Base-by-base conservation (phyloP, 2,329 filamentous ascomycete genomes). In the Arthroderma sp. region DNA sequence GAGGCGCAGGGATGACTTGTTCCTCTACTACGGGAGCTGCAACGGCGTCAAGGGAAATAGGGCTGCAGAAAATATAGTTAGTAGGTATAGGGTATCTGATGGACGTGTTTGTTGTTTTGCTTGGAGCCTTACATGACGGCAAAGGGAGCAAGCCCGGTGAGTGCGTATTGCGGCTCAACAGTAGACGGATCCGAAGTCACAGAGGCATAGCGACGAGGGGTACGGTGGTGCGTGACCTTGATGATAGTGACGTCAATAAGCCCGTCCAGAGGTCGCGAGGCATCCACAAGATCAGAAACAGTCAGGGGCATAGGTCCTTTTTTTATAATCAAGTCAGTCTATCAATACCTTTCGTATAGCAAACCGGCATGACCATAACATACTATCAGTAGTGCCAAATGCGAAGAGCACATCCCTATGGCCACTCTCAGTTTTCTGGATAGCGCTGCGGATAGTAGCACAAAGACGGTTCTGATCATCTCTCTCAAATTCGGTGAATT, bases 201-300 rank as follows among this genome's bases (percentile, higher is more conserved):
- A 15, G 47, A 19, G 23, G 58, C 54, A 17, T 11, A 6, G 8
- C 15, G 38, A 17, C 25, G 49, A 4, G 19, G 15, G 28, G 19
- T 25, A 21, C 1, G 0, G 19, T 47, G 2, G 15, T 49, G 54
- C 35, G 49, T 52, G 35, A 59, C 54, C 11, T 52, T 51, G 21
- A 59, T 41, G n/a, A 59, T 39, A 23, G 58, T 51, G 2, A 56
- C 49, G 7, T 54, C 31, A 8, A 56, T 53, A 38, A 31, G 1
- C 7, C 25, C 25, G 15, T 35, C 44, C 2, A 51, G 11, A 13
- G n/a, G n/a, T 2, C 8, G 11, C 23, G 5, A 2, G n/a, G 9
- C 4, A 17, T 51, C n/a, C 17, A 13, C n/a, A 1, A 6, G 11
- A 1, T 51, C 23, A 3, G 3, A 4, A 3, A 5, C 39, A 17